Evolutionary conservation across 2,329 filamentous ascomycete species (phyloP).

Genomic region (Hypoxylon sp.): DNA sequence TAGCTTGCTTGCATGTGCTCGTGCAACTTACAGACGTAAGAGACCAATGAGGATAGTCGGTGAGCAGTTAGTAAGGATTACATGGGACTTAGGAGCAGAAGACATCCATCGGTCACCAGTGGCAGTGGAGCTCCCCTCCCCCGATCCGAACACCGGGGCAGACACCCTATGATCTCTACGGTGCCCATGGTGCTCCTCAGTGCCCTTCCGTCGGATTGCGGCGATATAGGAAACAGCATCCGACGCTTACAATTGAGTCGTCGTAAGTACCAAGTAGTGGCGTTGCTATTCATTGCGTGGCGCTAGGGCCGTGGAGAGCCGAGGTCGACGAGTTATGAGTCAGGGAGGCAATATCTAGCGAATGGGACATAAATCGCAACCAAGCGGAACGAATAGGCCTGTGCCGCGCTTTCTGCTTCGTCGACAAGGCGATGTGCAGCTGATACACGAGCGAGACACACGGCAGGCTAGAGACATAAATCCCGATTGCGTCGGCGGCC

Average conservation of each 20-base stretch:
- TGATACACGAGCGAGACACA: constrained; percentile 25
- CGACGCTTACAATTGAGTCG: constrained; percentile 8
- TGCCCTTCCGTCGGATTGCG: constrained; percentile 25
- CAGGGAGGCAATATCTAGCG: constrained; percentile 39
- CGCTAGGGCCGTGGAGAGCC: constrained; percentile 26
- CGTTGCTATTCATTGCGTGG: constrained; percentile 31
- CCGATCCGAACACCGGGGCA: neutral
- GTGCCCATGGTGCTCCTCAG: neutral
- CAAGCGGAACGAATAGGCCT: constrained; percentile 13
- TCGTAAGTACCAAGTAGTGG: constrained; percentile 21
- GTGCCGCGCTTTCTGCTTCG: constrained; percentile 27
- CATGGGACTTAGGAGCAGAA: neutral
- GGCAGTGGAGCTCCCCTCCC: constrained; percentile 10
- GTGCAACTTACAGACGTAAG: constrained; percentile 16
- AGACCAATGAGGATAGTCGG: constrained; percentile 33
- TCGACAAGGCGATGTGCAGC: constrained; percentile 24
- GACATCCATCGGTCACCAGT: neutral
- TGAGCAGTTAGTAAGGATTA: constrained; percentile 11
- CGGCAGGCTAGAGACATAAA: constrained; percentile 29
- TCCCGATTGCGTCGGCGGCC: constrained; percentile 26
- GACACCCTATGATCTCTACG: constrained; percentile 1
- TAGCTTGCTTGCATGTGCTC: constrained; percentile 19
- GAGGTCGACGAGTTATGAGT: constrained; percentile 38
- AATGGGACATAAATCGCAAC: constrained; percentile 34
- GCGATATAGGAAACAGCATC: constrained; percentile 16